Percentiles rank a stretch among this genome's conserved stretches.
Conservation (phyloP, 148 eudicot species). For the Salicornia ramosissima region DNA sequence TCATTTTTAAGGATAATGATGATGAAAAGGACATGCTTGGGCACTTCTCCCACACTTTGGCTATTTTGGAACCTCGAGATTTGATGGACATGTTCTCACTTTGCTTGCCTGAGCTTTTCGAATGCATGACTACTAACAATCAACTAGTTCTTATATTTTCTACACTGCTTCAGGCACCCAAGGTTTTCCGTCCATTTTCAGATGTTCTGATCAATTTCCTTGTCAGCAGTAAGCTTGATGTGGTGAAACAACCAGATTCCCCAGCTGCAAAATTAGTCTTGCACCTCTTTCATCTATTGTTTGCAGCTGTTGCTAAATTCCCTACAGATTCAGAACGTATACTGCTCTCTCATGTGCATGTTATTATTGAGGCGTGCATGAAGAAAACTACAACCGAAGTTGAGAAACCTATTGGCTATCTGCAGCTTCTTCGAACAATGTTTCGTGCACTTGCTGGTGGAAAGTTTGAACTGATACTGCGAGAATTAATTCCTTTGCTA, state of each 20-base stretch:
- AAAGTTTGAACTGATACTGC: conserved; percentile 82
- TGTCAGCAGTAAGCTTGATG: conserved; percentile 92
- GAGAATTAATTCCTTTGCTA: conserved; percentile 74
- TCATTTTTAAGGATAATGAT: conserved; percentile 84
- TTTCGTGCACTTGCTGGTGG: conserved; percentile 96
- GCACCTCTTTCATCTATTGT: conserved; percentile 81
- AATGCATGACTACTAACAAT: conserved; percentile 88
- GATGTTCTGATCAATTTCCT: conserved; percentile 93
- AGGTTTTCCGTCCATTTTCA: conserved; percentile 83
- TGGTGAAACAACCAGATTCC: conserved; percentile 85
- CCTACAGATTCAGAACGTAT: conserved; percentile 93
- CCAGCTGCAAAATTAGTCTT: conserved; percentile 85
- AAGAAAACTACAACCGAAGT: conserved; percentile 83
- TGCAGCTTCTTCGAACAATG: conserved; percentile 95
- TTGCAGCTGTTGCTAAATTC: conserved; percentile 78
- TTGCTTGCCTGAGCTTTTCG: conserved; percentile 97
- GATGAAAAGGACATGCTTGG: conserved; percentile 94
- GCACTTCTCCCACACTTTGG: conserved; percentile 80
- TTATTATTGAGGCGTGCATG: conserved; percentile 94
- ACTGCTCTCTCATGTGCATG: conserved; percentile 87
- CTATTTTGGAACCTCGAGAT: conserved; percentile 94
- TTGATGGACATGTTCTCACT: conserved; percentile 97
- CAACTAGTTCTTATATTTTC: conserved; percentile 84
- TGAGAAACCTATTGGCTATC: conserved; percentile 84
- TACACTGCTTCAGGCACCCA: conserved; percentile 60